A percentile compares a stretch with the other conserved stretches of the same genome.
Conservation (phyloP, 495 filamentous ascomycete genomes). For the Barbatosphaeria neglecta region DNA sequence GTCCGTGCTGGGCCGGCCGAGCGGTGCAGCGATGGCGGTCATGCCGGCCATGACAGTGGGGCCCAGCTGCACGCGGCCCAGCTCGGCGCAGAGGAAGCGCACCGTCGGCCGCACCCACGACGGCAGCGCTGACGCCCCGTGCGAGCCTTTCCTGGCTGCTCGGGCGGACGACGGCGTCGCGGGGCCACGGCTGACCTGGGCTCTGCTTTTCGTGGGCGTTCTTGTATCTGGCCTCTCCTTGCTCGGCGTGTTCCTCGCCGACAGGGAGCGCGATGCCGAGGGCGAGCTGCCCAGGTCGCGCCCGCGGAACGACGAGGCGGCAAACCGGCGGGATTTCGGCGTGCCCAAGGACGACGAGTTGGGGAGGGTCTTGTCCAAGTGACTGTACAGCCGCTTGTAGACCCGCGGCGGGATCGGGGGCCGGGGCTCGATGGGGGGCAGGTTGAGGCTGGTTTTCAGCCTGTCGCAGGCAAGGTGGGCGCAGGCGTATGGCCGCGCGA, state of each 20-base stretch:
- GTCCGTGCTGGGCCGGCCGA: constrained; percentile 26
- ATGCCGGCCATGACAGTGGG: constrained; percentile 32
- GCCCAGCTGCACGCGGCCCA: constrained; percentile 22
- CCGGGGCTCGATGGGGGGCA: constrained; percentile 67
- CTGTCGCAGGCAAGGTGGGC: constrained; percentile 86
- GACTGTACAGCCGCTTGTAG: constrained; percentile 75
- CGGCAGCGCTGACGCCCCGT: constrained; percentile 33
- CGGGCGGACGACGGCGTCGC: not conserved
- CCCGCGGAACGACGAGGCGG: constrained; percentile 15
- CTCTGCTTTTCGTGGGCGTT: too few relatives aligned
- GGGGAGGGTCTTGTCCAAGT: constrained; percentile 63
- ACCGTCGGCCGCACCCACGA: constrained; percentile 57
- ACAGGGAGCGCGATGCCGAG: constrained; percentile 8
- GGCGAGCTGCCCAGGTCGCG: constrained; percentile 11
- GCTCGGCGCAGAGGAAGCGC: constrained; percentile 44
- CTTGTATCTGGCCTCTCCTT: constrained; percentile 23
- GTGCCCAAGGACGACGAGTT: constrained; percentile 17
- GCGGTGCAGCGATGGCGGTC: constrained; percentile 26
- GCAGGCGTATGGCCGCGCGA: constrained; percentile 76
- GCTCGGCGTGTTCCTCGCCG: constrained; percentile 10
- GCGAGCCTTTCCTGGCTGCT: not conserved
- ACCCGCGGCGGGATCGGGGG: constrained; percentile 73
- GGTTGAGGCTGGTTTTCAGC: constrained; percentile 73
- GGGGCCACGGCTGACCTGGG: too few relatives aligned
- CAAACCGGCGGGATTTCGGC: constrained; percentile 3